Conservation (phyloP, 2,329 filamentous ascomycete species). For the Hypoxylon sp. region DNA sequence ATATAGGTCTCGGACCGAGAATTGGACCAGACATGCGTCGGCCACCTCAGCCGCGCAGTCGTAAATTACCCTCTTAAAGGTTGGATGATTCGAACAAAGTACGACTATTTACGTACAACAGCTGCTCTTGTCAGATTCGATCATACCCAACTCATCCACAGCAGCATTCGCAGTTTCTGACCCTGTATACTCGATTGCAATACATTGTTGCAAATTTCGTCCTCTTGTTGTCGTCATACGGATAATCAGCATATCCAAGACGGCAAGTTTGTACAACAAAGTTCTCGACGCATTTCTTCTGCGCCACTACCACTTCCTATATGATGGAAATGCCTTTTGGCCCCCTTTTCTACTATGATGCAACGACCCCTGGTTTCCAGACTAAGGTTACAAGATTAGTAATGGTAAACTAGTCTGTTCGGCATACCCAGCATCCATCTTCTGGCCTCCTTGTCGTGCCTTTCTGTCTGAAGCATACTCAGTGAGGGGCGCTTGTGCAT, state of each 20-base stretch:
- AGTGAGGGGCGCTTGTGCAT: conserved; percentile 10
- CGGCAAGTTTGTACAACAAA: conserved; percentile 40
- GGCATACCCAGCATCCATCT: conserved; percentile 21
- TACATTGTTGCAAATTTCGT: conserved; percentile 28
- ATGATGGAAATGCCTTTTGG: conserved; percentile 23
- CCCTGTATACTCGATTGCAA: conserved; percentile 32
- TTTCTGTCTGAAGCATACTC: conserved; percentile 15
- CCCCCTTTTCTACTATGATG: conserved; percentile 29
- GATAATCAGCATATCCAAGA: conserved; percentile 25
- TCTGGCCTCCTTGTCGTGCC: conserved; percentile 6
- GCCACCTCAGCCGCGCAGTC: conserved; percentile 39
- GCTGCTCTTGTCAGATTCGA: conserved; percentile 12
- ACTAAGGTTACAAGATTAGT: conserved; percentile 21
- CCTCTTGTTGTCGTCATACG: conserved; percentile 24
- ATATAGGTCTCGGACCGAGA: conserved; percentile 41
- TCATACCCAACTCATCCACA: conserved; percentile 2
- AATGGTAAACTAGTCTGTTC: conserved; percentile 23
- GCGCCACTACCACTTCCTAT: conserved; percentile 23
- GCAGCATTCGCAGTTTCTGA: conserved; percentile 3
- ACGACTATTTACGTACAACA: conserved; percentile 11
- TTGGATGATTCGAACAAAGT: conserved; percentile 10
- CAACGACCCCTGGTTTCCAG: conserved; percentile 23
- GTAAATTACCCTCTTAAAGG: conserved; percentile 8
- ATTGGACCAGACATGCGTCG: conserved; percentile 37
- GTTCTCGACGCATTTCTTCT: conserved; percentile 31